phyloP scores from a whole-genome alignment of 257 asterid species.

The Marsdenia floribunda region DNA sequence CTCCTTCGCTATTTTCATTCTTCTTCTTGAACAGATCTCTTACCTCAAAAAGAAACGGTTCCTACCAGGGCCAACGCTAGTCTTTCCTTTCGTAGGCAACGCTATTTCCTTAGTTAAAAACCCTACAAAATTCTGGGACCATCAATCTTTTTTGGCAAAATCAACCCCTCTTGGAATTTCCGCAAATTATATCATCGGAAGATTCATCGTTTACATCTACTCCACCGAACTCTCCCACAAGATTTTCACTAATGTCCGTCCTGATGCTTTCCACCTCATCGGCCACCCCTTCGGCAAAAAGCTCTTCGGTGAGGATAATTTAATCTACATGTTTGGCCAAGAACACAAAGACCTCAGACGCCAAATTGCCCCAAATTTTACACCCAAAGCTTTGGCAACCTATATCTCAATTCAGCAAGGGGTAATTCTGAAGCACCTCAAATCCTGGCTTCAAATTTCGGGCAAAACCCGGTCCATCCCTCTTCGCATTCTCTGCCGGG shows the following conservation, averaged over 20 bases:
- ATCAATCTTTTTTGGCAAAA: conserved; percentile 59
- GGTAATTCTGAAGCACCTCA: conserved; percentile 57
- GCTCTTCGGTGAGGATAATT: conserved; percentile 79
- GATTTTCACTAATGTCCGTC: conserved; percentile 78
- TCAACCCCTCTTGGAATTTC: conserved; percentile 63
- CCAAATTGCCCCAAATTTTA: conserved; percentile 74
- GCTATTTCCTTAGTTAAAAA: conserved; percentile 52
- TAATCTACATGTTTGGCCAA: conserved; percentile 86
- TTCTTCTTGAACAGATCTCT: conserved; percentile 63
- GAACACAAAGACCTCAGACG: conserved; percentile 81
- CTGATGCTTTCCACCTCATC: conserved; percentile 84
- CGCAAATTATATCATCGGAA: conserved; percentile 72
- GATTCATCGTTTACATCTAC: conserved; percentile 70
- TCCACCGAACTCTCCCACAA: conserved; percentile 72
- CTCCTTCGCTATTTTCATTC: conserved; percentile 34
- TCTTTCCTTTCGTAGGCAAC: conserved; percentile 73
- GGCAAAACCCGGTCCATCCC: conserved; percentile 26
- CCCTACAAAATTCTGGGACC: conserved; percentile 70
- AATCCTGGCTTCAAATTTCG: conserved; percentile 40
- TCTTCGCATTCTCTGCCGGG: conserved; percentile 67
- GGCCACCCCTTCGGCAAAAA: conserved; percentile 91
- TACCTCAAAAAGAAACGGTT: conserved; percentile 63
- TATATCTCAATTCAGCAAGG: conserved; percentile 60
- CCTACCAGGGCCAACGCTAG: conserved; percentile 75
- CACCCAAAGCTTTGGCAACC: conserved; percentile 66